Percentiles rank a stretch among this genome's conserved stretches.
Evolutionary conservation across 345 rosid species (phyloP).

Genomic region (Punica granatum): DNA sequence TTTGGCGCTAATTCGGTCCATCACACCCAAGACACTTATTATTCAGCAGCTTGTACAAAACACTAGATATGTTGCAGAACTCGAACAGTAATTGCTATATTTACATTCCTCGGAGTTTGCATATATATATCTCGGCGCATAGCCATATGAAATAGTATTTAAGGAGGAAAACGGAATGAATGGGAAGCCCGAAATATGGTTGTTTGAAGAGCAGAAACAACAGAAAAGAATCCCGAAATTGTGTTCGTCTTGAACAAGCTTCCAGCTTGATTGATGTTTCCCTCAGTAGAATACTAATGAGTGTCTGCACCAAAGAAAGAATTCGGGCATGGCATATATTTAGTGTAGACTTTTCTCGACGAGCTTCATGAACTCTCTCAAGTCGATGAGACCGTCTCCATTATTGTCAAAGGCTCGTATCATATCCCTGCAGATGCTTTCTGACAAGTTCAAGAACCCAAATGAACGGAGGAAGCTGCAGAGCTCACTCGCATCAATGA

Average conservation of each 20-base stretch:
- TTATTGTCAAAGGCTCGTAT: constrained; percentile 40
- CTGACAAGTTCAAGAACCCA: constrained; percentile 30
- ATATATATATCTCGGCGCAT: neutral
- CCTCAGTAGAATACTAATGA: neutral
- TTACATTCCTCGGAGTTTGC: neutral
- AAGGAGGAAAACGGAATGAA: too few relatives aligned
- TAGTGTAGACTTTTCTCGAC: constrained; percentile 30
- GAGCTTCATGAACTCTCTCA: constrained; percentile 41
- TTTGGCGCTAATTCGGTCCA: neutral
- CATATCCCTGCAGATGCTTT: constrained; percentile 50
- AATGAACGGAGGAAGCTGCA: constrained; percentile 27
- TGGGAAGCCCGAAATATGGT: too few relatives aligned
- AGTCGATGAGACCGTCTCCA: constrained; percentile 45
- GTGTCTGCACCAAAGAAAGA: neutral
- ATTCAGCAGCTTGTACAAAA: neutral
- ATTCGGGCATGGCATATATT: neutral
- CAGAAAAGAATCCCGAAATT: too few relatives aligned
- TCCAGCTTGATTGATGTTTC: neutral
- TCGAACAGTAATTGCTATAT: neutral
- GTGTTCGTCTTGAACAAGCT: neutral
- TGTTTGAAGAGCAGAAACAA: too few relatives aligned
- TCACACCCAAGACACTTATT: neutral
- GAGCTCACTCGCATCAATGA: constrained; percentile 52
- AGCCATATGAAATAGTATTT: neutral
- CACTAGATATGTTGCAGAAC: neutral